Evolutionary conservation across 441 rosid species (phyloP).

Genomic region (Macaranga tanarius): DNA sequence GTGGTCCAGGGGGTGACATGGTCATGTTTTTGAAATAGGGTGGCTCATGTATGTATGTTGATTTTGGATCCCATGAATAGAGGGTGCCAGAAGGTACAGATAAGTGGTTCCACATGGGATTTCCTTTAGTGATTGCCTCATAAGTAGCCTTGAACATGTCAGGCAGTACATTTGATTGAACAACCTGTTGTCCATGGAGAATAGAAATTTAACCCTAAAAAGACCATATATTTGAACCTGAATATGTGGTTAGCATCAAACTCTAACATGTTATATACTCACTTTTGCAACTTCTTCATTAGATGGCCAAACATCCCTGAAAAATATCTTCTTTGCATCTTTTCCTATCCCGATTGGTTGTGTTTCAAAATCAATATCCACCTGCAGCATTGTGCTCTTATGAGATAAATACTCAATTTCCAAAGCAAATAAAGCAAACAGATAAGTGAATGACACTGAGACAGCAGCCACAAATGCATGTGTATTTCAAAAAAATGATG

Average conservation of each 20-base stretch:
- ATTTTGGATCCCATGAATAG: conserved; percentile 77
- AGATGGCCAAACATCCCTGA: conserved; percentile 92
- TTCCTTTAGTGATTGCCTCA: conserved; percentile 84
- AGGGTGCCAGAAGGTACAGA: conserved; percentile 65
- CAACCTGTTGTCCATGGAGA: conserved; percentile 48
- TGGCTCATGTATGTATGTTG: conserved; percentile 92
- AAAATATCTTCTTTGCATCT: conserved; percentile 66
- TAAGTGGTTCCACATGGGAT: conserved; percentile 88
- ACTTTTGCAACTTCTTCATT: conserved; percentile 83
- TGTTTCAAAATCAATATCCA: conserved; percentile 71
- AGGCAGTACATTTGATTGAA: conserved; percentile 79
- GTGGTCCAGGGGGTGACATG: conserved; percentile 92
- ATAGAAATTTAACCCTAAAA: conserved; percentile 8
- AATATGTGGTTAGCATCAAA: conserved; percentile 9
- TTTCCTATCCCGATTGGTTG: conserved; percentile 77
- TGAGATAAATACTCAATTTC: conserved; percentile 14
- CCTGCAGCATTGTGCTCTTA: conserved; percentile 45
- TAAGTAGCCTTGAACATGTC: conserved; percentile 95
- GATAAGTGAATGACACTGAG: neutral
- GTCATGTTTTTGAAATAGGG: conserved; percentile 92
- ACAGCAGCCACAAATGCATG: neutral
- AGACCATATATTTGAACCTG: conserved; percentile 2
- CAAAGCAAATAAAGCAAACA: conserved; percentile 3
- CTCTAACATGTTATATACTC: conserved; percentile 20
- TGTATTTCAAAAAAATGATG: neutral